A percentile compares a stretch with the other conserved stretches of the same genome.
Evolutionary conservation across 805 yeast genomes (phyloP).

Genomic region (Wickerhamomyces alni): DNA sequence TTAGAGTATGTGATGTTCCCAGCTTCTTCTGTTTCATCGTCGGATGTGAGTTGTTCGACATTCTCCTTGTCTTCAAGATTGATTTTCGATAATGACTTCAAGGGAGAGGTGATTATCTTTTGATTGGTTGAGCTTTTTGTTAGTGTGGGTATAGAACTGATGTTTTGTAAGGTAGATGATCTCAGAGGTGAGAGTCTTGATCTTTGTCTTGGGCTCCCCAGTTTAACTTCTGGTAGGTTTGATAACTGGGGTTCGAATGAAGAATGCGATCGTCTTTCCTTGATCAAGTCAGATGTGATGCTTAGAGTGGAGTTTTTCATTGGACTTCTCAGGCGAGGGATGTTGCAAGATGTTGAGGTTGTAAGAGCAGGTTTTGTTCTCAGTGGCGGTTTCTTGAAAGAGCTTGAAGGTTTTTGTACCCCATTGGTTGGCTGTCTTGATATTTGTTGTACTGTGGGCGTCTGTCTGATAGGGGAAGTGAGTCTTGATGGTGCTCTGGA

Average conservation of each 20-base stretch:
- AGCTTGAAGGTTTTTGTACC: constrained; percentile 15
- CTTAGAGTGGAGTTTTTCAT: constrained; percentile 6
- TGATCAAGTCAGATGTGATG: constrained; percentile 7
- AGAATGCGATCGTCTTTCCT: constrained; percentile 15
- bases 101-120: constrained; percentile 21
- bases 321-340: constrained; percentile 12
- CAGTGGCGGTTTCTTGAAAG: constrained; percentile 10
- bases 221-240: constrained; percentile 8
- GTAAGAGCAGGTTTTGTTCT: constrained; percentile 9
- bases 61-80: constrained; percentile 10
- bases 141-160: constrained; percentile 1
- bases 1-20: constrained; percentile 13
- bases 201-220: constrained; percentile 10
- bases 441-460: not conserved
- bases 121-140: constrained; percentile 7
- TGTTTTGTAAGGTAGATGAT: constrained; percentile 10
- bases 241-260: constrained; percentile 20
- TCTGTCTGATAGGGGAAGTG: not conserved
- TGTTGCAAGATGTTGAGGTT: constrained; percentile 9
- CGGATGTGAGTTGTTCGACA: constrained; percentile 5
- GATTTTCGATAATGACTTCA: constrained; percentile 15
- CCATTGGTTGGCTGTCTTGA: constrained; percentile 9
- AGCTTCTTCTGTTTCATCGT: constrained; percentile 13
- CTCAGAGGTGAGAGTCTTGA: constrained; percentile 12
- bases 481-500: constrained; percentile 7